Conservation (phyloP, 495 filamentous ascomycete species). For the Massariosphaeria phaeospora region DNA sequence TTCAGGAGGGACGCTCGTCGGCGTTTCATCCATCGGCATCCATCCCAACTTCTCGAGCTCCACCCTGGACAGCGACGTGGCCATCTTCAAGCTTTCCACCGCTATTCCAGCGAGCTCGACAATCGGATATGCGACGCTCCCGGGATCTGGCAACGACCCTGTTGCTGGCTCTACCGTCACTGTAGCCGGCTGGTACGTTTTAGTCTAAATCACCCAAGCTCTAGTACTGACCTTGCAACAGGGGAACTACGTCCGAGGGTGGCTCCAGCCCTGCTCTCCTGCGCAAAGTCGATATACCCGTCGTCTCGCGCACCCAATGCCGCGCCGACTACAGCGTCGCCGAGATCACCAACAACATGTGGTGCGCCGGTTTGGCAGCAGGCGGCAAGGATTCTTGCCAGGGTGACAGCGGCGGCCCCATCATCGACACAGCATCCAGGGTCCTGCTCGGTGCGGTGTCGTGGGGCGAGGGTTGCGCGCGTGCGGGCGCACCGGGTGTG, state of each 20-base stretch:
- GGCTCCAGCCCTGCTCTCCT: neutral
- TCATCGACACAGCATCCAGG: neutral
- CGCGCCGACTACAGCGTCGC: constrained; percentile 1
- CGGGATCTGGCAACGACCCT: constrained; percentile 3
- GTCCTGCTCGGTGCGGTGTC: constrained; percentile 3
- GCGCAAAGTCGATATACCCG: constrained; percentile 8
- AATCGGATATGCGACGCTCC: neutral
- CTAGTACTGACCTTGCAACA: no score
- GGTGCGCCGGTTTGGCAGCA: constrained; percentile 1
- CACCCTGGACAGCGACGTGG: constrained; percentile 4
- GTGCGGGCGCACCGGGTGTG: neutral
- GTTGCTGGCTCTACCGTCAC: constrained; percentile 5
- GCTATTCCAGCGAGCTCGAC: constrained; percentile 13
- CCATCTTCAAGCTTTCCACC: constrained; percentile 8
- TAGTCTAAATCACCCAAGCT: neutral
- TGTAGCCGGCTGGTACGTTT: constrained; percentile 6
- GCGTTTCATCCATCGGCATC: constrained; percentile 1
- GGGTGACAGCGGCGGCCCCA: constrained; percentile 17
- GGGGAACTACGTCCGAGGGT: neutral
- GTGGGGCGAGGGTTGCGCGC: constrained; percentile 9
- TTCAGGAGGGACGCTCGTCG: neutral
- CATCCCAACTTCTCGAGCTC: constrained; percentile 4
- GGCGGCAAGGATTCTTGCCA: constrained; percentile 19
- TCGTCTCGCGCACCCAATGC: constrained; percentile 11
- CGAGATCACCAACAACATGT: constrained; percentile 4